phyloP scores from a whole-genome alignment of 169 alveolate species.

The Neospora caninum region DNA sequence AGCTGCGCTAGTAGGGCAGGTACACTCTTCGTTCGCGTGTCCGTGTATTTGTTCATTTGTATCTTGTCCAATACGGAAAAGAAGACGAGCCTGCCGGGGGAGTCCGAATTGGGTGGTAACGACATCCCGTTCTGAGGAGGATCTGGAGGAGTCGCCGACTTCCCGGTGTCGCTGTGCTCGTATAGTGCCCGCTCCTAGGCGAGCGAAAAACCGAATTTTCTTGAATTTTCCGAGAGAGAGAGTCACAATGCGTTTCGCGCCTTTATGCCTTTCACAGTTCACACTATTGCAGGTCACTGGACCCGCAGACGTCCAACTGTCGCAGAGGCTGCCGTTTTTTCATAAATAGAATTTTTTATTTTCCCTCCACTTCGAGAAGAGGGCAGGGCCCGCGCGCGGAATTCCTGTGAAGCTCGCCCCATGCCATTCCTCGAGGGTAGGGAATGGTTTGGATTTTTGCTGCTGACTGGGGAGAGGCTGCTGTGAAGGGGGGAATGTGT shows the following conservation, averaged over 20 bases:
- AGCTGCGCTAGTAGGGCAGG: background rate
- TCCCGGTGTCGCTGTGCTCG: background rate
- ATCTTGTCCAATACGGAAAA: background rate
- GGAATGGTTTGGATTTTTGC: no score
- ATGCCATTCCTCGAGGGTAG: no score
- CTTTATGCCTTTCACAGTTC: background rate
- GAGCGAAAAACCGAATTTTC: background rate
- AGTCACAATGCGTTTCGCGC: background rate
- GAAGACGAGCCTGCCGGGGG: background rate
- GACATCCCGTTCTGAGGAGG: background rate
- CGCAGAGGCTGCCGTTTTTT: background rate
- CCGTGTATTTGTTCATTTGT: background rate
- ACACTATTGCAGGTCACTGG: background rate
- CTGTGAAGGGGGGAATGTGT: background rate
- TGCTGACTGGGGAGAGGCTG: background rate
- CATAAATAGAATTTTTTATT: background rate
- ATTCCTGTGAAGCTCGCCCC: background rate
- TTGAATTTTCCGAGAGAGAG: background rate
- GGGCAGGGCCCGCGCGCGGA: background rate
- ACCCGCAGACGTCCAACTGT: background rate
- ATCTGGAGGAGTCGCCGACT: background rate
- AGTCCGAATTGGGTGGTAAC: background rate
- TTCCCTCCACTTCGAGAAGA: background rate
- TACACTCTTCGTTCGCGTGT: background rate
- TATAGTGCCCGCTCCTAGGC: background rate